phyloP scores from a whole-genome alignment of 176 grass and related monocot genomes.

The Avena atlantica region DNA sequence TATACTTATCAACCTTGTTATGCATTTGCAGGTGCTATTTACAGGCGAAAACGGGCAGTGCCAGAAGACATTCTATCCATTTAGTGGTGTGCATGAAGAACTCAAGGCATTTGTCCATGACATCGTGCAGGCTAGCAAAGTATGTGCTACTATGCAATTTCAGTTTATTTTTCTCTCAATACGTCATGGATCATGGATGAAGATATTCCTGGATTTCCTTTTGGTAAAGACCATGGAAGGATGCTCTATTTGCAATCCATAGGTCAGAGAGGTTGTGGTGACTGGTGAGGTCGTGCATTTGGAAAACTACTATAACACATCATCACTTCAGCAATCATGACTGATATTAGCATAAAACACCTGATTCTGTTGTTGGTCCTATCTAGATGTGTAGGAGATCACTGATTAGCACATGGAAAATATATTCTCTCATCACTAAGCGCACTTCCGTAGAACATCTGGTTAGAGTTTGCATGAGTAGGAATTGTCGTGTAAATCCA shows the following conservation, averaged over 20 bases:
- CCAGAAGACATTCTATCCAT: slow-evolving; percentile 82
- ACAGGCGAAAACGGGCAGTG: slow-evolving; percentile 63
- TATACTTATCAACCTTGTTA: slow-evolving; percentile 16
- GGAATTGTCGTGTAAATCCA: background rate
- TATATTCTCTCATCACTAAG: background rate
- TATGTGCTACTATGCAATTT: slow-evolving; percentile 40
- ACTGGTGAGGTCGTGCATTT: background rate
- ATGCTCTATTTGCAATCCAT: slow-evolving; percentile 11
- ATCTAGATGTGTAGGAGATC: background rate
- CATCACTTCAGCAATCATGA: background rate
- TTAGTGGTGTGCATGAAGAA: slow-evolving; percentile 93
- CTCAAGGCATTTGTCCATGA: slow-evolving; percentile 88
- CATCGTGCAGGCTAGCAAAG: slow-evolving; percentile 63
- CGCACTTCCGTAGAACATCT: background rate
- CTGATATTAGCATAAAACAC: background rate
- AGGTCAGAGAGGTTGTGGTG: background rate
- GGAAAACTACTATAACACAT: background rate
- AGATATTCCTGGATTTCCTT: background rate
- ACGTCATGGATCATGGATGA: background rate
- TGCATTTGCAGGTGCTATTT: slow-evolving; percentile 72
- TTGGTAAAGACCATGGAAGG: background rate
- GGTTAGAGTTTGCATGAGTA: background rate
- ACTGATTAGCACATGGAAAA: background rate
- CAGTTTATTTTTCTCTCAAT: background rate
- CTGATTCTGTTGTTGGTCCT: background rate